A percentile compares a stretch with the other conserved stretches of the same genome.
Evolutionary conservation across 805 yeast species (phyloP).

Genomic region (Blastobotrys attinorum): DNA sequence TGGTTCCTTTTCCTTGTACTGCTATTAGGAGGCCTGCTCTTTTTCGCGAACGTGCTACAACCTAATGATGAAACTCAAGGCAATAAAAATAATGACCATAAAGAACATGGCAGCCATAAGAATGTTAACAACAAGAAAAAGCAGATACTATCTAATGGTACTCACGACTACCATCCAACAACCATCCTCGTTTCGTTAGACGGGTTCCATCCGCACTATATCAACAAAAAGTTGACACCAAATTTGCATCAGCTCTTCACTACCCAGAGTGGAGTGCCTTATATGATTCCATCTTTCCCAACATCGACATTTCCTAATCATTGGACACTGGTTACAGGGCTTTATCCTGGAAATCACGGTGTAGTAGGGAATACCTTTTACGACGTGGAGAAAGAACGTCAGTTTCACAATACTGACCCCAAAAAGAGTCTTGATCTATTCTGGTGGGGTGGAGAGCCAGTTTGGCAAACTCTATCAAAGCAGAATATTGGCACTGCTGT

Average conservation of each 20-base stretch:
- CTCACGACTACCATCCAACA: slow-evolving; percentile 65
- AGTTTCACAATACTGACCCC: slow-evolving; percentile 58
- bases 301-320: slow-evolving; percentile 87
- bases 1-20: slow-evolving; percentile 8
- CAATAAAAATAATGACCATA: too few relatives aligned
- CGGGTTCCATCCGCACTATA: slow-evolving; percentile 88
- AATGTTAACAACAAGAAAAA: slow-evolving; percentile 4
- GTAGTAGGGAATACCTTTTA: slow-evolving; percentile 76
- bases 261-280: slow-evolving; percentile 60
- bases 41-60: slow-evolving; percentile 8
- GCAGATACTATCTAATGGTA: slow-evolving; percentile 41
- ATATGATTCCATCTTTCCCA: slow-evolving; percentile 82
- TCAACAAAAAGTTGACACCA: slow-evolving; percentile 62
- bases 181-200: slow-evolving; percentile 76
- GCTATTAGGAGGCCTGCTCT: slow-evolving; percentile 10
- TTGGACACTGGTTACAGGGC: slow-evolving; percentile 84
- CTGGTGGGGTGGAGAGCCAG: slow-evolving; percentile 89
- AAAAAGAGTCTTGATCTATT: slow-evolving; percentile 41
- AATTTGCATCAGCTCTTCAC: slow-evolving; percentile 49
- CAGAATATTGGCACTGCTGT: slow-evolving; percentile 62
- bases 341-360: slow-evolving; percentile 78
- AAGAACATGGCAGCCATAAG: too few relatives aligned
- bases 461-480: slow-evolving; percentile 69
- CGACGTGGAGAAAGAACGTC: slow-evolving; percentile 48
- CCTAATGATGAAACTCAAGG: neutral